Evolutionary conservation across 805 yeast species (phyloP).

Genomic region (Ogataea nakhonphanomensis): DNA sequence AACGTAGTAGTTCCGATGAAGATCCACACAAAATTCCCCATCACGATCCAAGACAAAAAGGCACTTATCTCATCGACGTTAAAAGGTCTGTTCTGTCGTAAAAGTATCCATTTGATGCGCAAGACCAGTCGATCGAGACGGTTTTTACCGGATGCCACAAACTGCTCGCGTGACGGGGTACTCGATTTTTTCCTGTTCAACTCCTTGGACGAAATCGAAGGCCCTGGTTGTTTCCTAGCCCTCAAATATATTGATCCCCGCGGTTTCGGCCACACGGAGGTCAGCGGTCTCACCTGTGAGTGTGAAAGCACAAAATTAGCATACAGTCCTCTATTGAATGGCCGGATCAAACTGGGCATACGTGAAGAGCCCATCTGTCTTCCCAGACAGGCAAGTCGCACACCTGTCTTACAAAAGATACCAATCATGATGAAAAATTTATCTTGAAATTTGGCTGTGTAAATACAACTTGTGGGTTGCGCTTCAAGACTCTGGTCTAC

Average conservation of each 20-base stretch:
- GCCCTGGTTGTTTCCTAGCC: no score
- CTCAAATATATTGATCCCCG: no score
- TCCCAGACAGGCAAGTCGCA: conserved; percentile 10
- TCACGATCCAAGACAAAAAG: conserved; percentile 51
- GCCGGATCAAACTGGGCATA: background rate
- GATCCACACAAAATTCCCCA: conserved; percentile 56
- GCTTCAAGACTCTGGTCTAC: no score
- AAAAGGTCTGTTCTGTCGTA: conserved; percentile 46
- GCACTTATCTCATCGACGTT: conserved; percentile 52
- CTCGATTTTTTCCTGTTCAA: background rate
- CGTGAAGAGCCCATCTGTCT: background rate
- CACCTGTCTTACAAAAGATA: conserved; percentile 8
- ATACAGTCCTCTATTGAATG: background rate
- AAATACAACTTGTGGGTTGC: background rate
- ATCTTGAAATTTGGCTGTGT: conserved; percentile 5
- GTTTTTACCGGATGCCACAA: conserved; percentile 18
- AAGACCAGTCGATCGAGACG: conserved; percentile 13
- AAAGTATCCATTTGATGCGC: conserved; percentile 42
- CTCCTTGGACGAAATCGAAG: no score
- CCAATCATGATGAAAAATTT: conserved; percentile 8
- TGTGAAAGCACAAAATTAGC: background rate
- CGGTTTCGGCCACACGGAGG: no score
- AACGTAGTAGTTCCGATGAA: conserved; percentile 57
- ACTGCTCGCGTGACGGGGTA: conserved; percentile 10
- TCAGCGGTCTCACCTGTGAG: background rate